Percentiles rank a stretch among this genome's conserved stretches.
These are phyloP conservation scores for Solanum commersonii DNA, from an alignment of 257 asterid species.

Conservation along the genomic window DNA sequence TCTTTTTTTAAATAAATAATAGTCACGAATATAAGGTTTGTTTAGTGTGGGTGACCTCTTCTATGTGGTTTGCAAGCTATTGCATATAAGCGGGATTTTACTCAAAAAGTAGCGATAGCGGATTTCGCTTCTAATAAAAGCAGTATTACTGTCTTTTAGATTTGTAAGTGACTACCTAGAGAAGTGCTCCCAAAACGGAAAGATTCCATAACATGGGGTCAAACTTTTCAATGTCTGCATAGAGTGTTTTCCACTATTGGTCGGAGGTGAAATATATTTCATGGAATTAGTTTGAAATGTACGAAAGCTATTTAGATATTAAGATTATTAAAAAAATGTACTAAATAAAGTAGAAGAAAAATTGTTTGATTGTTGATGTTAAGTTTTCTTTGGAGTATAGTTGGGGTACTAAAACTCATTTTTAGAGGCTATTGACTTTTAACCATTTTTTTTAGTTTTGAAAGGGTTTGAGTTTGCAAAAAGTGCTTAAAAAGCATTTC, in stretches of 20 bases:
- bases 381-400: neutral
- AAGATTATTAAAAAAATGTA: neutral
- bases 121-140: neutral
- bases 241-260: too few species aligned
- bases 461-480: neutral
- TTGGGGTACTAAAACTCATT: neutral
- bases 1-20: neutral
- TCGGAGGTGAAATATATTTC: too few species aligned
- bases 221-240: neutral
- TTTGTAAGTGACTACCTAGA: neutral
- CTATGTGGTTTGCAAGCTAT: accelerated
- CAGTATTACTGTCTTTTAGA: too few species aligned
- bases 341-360: neutral
- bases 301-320: neutral
- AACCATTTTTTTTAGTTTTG: neutral
- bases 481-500: neutral
- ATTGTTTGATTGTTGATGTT: neutral
- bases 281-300: neutral
- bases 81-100: too few species aligned
- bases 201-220: neutral
- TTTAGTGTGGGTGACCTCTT: neutral
- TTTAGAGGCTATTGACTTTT: neutral
- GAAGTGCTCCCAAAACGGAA: neutral
- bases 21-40: neutral
- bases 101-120: accelerated